Evolutionary conservation across 306 rosid species (phyloP).

Genomic region (Oxytropis ochrocephala): DNA sequence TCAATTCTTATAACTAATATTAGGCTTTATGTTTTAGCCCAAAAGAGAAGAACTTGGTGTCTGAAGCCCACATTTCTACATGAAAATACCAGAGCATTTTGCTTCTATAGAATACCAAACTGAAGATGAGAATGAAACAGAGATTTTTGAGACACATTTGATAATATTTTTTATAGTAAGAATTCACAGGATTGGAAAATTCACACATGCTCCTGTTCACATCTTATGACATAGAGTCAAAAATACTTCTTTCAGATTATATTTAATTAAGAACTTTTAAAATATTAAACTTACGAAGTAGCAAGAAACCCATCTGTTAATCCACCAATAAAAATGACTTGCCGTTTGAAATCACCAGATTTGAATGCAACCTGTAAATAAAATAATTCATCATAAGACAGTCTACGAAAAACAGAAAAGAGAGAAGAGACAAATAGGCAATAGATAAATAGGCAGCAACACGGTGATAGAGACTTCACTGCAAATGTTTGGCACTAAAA

Average conservation of each 20-base stretch:
- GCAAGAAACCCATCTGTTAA: constrained; percentile 91
- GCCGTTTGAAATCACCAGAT: constrained; percentile 82
- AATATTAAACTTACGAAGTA: constrained; percentile 51
- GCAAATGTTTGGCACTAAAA: not conserved
- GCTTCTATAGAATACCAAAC: not conserved
- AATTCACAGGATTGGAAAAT: not conserved
- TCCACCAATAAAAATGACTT: constrained; percentile 94
- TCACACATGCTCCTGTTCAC: not conserved
- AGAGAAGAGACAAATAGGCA: not conserved
- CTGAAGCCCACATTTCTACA: not conserved
- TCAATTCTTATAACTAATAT: not conserved
- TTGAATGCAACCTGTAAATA: constrained; percentile 84
- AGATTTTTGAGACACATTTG: not conserved
- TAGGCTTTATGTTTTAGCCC: not conserved
- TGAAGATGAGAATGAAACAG: constrained; percentile 2
- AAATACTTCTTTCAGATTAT: not conserved
- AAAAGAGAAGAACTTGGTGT: not conserved
- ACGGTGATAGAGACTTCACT: not conserved
- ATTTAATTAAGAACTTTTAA: not conserved
- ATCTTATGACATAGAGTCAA: not conserved
- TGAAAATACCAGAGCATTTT: not conserved
- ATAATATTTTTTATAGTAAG: not conserved
- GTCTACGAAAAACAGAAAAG: not conserved
- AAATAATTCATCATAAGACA: constrained; percentile 3
- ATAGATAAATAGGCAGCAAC: not conserved